Percentiles rank a stretch among this genome's conserved stretches.
These are phyloP conservation scores for Musa schizocarpa DNA, from an alignment of 176 grass and related monocot genomes.

Conservation along the genomic window DNA sequence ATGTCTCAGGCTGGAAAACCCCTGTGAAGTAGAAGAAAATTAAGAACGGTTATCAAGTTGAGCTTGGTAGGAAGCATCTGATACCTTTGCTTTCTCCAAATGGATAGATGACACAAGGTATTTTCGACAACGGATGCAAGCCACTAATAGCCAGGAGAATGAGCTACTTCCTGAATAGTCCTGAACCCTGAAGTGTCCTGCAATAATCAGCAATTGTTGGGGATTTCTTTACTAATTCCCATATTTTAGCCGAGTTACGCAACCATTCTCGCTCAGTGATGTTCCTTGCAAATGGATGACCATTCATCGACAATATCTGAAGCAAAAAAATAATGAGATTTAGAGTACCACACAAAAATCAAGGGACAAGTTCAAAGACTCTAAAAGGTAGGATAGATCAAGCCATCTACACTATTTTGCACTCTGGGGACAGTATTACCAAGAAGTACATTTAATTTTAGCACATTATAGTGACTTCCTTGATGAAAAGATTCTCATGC, in stretches of 20 bases:
- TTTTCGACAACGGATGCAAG: background rate
- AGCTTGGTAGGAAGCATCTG: background rate
- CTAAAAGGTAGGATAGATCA: too few species aligned
- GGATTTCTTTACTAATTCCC: slow-evolving; percentile 83
- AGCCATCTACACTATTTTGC: too few species aligned
- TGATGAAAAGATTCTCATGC: too few species aligned
- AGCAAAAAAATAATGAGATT: background rate
- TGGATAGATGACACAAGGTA: too few species aligned
- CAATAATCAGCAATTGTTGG: slow-evolving; percentile 55
- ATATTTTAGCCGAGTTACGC: slow-evolving; percentile 78
- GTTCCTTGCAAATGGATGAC: slow-evolving; percentile 55
- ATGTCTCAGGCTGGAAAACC: too few species aligned
- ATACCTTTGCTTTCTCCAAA: background rate
- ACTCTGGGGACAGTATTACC: too few species aligned
- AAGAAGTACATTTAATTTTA: too few species aligned
- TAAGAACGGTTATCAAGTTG: too few species aligned
- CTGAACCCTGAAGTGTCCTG: slow-evolving; percentile 71
- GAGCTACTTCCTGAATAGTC: slow-evolving; percentile 60
- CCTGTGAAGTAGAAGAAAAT: too few species aligned
- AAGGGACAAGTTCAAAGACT: background rate
- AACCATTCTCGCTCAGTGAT: slow-evolving; percentile 82
- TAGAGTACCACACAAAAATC: background rate
- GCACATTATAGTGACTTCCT: too few species aligned
- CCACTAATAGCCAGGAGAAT: background rate
- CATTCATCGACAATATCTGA: slow-evolving; percentile 60